These are phyloP conservation scores for Prototheca wickerhamii DNA, from an alignment of 163 green algal genomes.

Conservation along the genomic window DNA sequence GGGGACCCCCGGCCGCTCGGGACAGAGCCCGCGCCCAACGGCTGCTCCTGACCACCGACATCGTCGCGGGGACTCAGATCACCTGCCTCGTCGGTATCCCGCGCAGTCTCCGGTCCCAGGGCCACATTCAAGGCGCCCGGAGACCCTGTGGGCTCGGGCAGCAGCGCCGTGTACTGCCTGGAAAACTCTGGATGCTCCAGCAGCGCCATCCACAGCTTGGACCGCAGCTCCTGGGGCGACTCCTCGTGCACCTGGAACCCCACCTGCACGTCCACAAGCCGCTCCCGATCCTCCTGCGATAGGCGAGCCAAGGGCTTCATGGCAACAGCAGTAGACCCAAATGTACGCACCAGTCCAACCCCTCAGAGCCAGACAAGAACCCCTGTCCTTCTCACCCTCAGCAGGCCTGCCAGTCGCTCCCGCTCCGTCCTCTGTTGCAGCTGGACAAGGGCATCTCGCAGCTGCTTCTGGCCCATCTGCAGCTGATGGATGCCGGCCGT, in stretches of 20 bases:
- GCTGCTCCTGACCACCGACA: neutral
- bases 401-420: constrained; percentile 26
- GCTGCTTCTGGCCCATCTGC: constrained; percentile 26
- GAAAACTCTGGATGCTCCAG: constrained; percentile 40
- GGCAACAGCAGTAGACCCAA: no score
- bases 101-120: neutral
- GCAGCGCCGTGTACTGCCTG: constrained; percentile 8
- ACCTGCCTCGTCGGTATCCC: neutral
- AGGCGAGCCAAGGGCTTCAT: no score
- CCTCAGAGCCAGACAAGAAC: no score
- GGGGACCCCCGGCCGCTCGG: no score
- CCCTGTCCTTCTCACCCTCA: constrained; percentile 17
- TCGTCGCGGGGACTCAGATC: no score
- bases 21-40: neutral
- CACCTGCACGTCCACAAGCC: constrained; percentile 67
- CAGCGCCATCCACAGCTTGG: constrained; percentile 70
- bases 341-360: no score
- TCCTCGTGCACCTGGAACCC: constrained; percentile 55
- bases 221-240: constrained; percentile 66
- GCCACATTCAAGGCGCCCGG: neutral
- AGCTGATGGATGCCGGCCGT: constrained; percentile 20
- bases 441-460: constrained; percentile 32
- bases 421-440: constrained; percentile 42
- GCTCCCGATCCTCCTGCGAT: constrained; percentile 36
- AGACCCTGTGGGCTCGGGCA: neutral